Evolutionary conservation across 257 asterid genomes (phyloP).

Genomic region (Mitragyna speciosa): DNA sequence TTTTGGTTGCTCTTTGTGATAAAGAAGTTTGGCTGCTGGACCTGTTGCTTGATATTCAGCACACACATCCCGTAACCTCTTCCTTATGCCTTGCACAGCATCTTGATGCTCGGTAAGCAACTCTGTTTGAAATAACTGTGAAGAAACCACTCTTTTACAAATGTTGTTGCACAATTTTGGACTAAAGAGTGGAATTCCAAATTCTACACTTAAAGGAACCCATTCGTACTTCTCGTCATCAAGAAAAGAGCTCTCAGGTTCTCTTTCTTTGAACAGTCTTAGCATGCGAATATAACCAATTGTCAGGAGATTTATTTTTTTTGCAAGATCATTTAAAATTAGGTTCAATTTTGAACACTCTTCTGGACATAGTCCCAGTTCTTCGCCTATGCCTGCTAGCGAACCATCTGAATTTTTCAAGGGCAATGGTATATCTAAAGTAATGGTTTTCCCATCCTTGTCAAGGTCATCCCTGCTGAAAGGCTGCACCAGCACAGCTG

Average conservation of each 20-base stretch:
- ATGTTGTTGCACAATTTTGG: slow-evolving; percentile 81
- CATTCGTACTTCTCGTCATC: slow-evolving; percentile 75
- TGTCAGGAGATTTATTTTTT: slow-evolving; percentile 71
- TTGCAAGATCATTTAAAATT: slow-evolving; percentile 60
- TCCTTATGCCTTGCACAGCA: slow-evolving; percentile 87
- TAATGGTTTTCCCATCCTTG: slow-evolving; percentile 57
- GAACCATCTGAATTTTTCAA: slow-evolving; percentile 91
- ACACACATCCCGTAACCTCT: slow-evolving; percentile 71
- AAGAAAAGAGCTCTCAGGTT: slow-evolving; percentile 42
- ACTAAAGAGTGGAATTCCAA: slow-evolving; percentile 94
- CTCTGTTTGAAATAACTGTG: slow-evolving; percentile 87
- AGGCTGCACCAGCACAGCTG: slow-evolving; percentile 97
- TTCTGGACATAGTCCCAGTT: slow-evolving; percentile 62
- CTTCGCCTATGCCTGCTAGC: slow-evolving; percentile 71
- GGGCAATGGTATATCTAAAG: slow-evolving; percentile 91
- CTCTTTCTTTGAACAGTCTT: slow-evolving; percentile 77
- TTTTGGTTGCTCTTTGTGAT: slow-evolving; percentile 83
- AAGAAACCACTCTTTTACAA: slow-evolving; percentile 78
- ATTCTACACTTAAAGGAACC: slow-evolving; percentile 89
- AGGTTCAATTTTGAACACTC: slow-evolving; percentile 60
- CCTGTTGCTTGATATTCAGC: slow-evolving; percentile 93
- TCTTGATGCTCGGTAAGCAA: slow-evolving; percentile 70
- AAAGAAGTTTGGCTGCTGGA: slow-evolving; percentile 82
- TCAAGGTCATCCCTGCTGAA: slow-evolving; percentile 84
- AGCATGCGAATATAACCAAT: slow-evolving; percentile 81